Percentiles rank a stretch among this genome's conserved stretches.
Conservation (phyloP, 148 eudicot genomes). For the Rhododendron ferrugineum region DNA sequence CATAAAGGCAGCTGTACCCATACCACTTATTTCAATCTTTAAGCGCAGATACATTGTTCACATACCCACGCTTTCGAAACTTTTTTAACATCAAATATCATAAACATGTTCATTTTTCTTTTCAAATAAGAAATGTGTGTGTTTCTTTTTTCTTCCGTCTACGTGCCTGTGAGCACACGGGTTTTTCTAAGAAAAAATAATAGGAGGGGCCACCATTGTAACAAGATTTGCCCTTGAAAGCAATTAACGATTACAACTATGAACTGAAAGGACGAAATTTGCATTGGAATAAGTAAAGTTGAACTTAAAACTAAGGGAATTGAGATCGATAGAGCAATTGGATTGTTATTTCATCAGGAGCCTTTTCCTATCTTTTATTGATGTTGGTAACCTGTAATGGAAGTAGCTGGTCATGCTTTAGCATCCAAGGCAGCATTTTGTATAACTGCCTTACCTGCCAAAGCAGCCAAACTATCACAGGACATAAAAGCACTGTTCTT, state of each 20-base stretch:
- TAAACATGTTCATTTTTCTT: neutral
- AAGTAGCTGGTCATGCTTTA: neutral
- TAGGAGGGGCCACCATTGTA: neutral
- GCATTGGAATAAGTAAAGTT: neutral
- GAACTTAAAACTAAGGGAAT: neutral
- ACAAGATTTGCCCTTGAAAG: neutral
- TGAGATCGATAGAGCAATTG: neutral
- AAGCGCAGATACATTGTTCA: neutral
- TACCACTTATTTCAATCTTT: neutral
- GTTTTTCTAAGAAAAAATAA: neutral
- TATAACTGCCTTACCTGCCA: neutral
- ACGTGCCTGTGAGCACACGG: neutral
- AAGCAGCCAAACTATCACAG: neutral
- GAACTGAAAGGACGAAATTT: neutral
- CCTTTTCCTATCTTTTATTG: neutral
- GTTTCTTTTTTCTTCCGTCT: neutral
- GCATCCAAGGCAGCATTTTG: neutral
- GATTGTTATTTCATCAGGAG: neutral
- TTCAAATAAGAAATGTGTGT: neutral
- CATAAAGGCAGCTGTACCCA: neutral
- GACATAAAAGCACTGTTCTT: neutral
- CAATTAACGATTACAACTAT: neutral
- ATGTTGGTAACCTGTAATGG: neutral
- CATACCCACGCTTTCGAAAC: neutral
- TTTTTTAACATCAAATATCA: neutral